Conservation (phyloP, 306 rosid species). For the Vigna radiata region DNA sequence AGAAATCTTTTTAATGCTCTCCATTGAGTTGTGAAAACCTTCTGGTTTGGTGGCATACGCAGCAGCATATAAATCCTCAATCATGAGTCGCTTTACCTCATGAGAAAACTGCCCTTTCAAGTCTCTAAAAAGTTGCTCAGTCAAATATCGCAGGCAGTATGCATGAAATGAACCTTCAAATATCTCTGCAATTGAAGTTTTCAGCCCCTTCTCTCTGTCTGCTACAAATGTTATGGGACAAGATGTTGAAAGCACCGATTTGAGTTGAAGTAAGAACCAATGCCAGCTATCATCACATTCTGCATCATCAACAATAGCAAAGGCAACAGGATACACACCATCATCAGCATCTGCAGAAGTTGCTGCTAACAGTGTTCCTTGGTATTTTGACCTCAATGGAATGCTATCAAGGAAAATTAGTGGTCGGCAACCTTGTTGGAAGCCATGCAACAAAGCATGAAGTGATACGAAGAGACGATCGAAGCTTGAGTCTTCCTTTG, state of each 20-base stretch:
- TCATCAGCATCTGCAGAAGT: constrained; percentile 93
- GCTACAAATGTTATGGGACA: constrained; percentile 91
- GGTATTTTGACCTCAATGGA: constrained; percentile 87
- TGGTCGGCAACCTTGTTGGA: constrained; percentile 97
- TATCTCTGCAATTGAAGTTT: constrained; percentile 71
- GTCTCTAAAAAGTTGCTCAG: constrained; percentile 89
- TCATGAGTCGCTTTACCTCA: constrained; percentile 90
- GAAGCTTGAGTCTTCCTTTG: constrained; percentile 94
- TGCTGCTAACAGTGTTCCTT: constrained; percentile 89
- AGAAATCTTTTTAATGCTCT: constrained; percentile 80
- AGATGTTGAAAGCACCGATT: constrained; percentile 73
- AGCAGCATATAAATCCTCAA: constrained; percentile 86
- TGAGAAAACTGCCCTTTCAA: constrained; percentile 93
- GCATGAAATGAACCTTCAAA: constrained; percentile 86
- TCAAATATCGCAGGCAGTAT: constrained; percentile 80
- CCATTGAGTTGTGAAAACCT: constrained; percentile 71
- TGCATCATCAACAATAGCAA: constrained; percentile 86
- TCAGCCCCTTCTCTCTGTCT: constrained; percentile 81
- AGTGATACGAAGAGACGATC: constrained; percentile 93
- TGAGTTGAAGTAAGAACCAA: constrained; percentile 90
- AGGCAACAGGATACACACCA: constrained; percentile 89
- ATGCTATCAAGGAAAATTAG: constrained; percentile 88
- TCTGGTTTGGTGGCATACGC: constrained; percentile 78
- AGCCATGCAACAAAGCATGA: constrained; percentile 86
- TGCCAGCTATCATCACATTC: constrained; percentile 94